phyloP scores from a whole-genome alignment of 2,329 filamentous ascomycete genomes.

The Cephalotrichum gorgonifer region DNA sequence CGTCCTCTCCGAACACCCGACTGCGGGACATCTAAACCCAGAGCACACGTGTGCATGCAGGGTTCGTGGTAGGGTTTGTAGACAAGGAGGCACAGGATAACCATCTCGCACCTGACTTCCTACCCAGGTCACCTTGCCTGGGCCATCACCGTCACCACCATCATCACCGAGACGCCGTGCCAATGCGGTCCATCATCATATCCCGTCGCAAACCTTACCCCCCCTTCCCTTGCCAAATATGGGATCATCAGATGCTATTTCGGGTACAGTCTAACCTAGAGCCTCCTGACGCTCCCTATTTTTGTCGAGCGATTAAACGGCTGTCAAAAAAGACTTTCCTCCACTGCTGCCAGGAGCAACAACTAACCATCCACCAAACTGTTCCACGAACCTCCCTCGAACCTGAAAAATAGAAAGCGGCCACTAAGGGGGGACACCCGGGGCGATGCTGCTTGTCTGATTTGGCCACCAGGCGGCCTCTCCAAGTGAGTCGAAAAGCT shows the following conservation, averaged over 20 bases:
- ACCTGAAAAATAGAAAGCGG: background rate
- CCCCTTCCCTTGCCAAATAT: background rate
- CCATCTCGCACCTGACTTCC: background rate
- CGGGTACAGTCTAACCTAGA: constrained; percentile 1
- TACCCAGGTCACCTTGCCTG: background rate
- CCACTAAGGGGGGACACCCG: too few relatives aligned
- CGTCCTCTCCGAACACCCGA: too few relatives aligned
- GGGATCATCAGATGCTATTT: constrained; percentile 1
- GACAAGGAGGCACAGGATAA: background rate
- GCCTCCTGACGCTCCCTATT: background rate
- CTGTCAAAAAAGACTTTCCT: background rate
- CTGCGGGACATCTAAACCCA: too few relatives aligned
- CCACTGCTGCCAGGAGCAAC: background rate
- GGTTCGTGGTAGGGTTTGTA: too few relatives aligned
- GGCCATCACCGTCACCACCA: background rate
- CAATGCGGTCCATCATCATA: background rate
- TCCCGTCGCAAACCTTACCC: background rate
- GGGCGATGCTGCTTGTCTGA: too few relatives aligned
- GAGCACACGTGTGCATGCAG: too few relatives aligned
- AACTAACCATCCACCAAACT: background rate
- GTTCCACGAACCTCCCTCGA: background rate
- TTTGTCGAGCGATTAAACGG: background rate
- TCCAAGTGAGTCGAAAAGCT: background rate
- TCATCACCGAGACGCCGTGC: background rate
- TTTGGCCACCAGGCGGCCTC: background rate